phyloP scores from a whole-genome alignment of 371 early-diverging fungal genomes.

The Rhizopus arrhizus region DNA sequence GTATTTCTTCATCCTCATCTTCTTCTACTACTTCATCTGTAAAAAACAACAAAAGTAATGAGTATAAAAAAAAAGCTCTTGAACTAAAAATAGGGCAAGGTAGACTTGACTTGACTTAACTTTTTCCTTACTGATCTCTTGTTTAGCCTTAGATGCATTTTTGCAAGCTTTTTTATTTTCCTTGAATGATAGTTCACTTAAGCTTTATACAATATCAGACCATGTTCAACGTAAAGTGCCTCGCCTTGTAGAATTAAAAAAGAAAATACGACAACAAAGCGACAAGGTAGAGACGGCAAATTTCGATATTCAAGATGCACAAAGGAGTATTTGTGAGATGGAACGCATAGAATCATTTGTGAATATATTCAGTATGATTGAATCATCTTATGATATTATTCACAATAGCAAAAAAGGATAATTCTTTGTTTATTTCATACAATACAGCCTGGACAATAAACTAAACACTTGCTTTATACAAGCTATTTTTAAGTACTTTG shows the following conservation, averaged over 20 bases:
- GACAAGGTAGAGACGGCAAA: constrained; percentile 31
- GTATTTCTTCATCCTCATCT: constrained; percentile 7
- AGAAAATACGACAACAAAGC: constrained; percentile 11
- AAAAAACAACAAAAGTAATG: constrained; percentile 5
- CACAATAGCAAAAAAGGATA: neutral
- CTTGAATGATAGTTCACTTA: constrained; percentile 40
- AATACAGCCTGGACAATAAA: neutral
- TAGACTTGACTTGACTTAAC: neutral
- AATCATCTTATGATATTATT: constrained; percentile 22
- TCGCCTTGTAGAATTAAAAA: constrained; percentile 29
- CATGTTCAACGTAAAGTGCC: constrained; percentile 47
- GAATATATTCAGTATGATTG: constrained; percentile 39
- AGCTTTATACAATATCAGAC: constrained; percentile 38
- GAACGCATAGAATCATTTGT: constrained; percentile 38
- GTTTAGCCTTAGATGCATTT: constrained; percentile 15
- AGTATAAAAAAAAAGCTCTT: constrained; percentile 17
- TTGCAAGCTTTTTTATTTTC: constrained; percentile 23
- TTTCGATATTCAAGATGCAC: constrained; percentile 39
- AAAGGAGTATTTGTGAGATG: constrained; percentile 32
- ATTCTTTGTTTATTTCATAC: neutral
- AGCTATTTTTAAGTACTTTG: no score
- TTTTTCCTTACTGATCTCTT: neutral
- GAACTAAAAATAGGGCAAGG: constrained; percentile 14
- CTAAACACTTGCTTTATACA: no score
- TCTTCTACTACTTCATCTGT: constrained; percentile 3